Conservation (phyloP, 139 green algal species). For the Bryopsis sp. region DNA sequence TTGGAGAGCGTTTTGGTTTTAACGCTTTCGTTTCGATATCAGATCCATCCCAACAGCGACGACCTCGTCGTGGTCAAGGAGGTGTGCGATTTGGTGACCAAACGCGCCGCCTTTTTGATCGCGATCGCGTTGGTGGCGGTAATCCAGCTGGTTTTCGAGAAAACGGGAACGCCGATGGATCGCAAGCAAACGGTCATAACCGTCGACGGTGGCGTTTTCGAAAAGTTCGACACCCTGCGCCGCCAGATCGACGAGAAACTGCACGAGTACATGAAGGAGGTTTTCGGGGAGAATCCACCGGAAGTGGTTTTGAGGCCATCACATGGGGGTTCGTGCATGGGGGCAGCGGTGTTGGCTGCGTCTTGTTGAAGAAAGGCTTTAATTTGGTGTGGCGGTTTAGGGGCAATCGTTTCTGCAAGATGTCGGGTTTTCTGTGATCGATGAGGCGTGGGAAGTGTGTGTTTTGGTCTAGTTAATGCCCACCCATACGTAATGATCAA, state of each 20-base stretch:
- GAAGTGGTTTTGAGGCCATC: background rate
- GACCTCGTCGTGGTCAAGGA: background rate
- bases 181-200: background rate
- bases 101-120: slow-evolving; percentile 1
- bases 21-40: too few relatives aligned
- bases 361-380: background rate
- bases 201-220: background rate
- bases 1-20: too few relatives aligned
- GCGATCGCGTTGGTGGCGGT: background rate
- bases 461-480: too few relatives aligned
- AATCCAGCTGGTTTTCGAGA: background rate
- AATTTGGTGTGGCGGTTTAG: too few relatives aligned
- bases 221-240: slow-evolving; percentile 5
- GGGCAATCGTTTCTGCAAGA: too few relatives aligned
- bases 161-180: background rate
- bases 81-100: slow-evolving; percentile 6
- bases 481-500: too few relatives aligned
- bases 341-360: background rate
- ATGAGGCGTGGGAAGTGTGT: too few relatives aligned
- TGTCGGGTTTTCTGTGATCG: too few relatives aligned
- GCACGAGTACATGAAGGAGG: background rate
- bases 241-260: background rate
- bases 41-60: background rate
- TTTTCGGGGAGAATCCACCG: background rate
- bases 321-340: slow-evolving; percentile 4